A percentile compares a stretch with the other conserved stretches of the same genome.
Evolutionary conservation across 495 filamentous ascomycete species (phyloP).

Genomic region (Penicillium ochrochloron): DNA sequence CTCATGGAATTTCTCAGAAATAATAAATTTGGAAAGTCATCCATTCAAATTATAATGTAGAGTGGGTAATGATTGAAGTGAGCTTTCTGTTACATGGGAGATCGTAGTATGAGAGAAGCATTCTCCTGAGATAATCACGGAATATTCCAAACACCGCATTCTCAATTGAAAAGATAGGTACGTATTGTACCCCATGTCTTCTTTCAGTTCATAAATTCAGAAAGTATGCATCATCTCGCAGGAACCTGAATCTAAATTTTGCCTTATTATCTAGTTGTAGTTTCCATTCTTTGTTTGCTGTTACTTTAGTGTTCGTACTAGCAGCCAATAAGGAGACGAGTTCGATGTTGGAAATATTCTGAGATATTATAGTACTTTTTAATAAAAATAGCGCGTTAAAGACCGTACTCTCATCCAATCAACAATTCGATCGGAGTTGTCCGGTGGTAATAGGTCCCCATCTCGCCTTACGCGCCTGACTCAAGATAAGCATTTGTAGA

Average conservation of each 20-base stretch:
- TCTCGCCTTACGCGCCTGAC: neutral
- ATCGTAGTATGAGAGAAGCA: too few relatives aligned
- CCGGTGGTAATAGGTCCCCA: neutral
- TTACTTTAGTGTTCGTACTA: neutral
- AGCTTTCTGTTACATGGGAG: too few relatives aligned
- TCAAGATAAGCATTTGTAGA: neutral
- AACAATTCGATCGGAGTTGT: neutral
- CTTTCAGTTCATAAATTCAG: neutral
- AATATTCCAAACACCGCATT: neutral
- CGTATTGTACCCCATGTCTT: neutral
- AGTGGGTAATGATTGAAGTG: too few relatives aligned
- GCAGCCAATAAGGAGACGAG: neutral
- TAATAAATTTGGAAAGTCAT: too few relatives aligned
- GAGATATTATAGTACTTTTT: neutral
- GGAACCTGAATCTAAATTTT: neutral
- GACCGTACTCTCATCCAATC: neutral
- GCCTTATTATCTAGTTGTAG: too few relatives aligned
- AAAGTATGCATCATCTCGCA: neutral
- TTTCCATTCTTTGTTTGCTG: too few relatives aligned
- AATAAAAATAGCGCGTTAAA: neutral
- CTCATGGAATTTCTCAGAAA: neutral
- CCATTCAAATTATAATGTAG: neutral
- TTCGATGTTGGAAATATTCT: neutral
- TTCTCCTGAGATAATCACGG: neutral
- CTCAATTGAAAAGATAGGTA: neutral